Evolutionary conservation across 2,329 filamentous ascomycete species (phyloP), one percentile per base, ranked within the genome.

Genomic region (Paecilomyces dactylethromorphus): DNA sequence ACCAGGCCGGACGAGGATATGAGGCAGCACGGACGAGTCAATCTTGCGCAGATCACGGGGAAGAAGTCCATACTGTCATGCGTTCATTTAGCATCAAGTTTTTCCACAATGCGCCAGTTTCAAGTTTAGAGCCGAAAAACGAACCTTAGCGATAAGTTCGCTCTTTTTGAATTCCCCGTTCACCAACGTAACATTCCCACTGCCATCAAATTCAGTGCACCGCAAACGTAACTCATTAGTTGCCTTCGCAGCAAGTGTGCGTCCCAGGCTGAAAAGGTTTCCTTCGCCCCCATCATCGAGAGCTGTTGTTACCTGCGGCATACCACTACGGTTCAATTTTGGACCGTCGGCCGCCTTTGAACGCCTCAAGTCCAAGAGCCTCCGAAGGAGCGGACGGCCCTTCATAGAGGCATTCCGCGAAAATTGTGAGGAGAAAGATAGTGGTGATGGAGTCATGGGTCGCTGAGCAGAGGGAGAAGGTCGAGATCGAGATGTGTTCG

Each of bases 111-210:
- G 22, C 52, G 12, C 65, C 59, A 64, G 54, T 60, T 56, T 32
- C 13, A 54, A 33, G 11, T 10, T 18, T 18, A 18, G 39, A 18
- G n/a, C 15, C 18, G 32, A 33, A 45, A 39, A 45, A 69, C 74
- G 56, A 75, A 92, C 90, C 82, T 94, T 97, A 56, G 92, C 92
- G 74, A 97, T 97, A 53, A 99, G 81, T 78, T 99, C 94, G 68
- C 87, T 94, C 82, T 99, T 99, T 78, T 94, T 95, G 76, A 97
- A 97, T 74, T 97, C 94, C 60, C 92, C 91, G 71, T 95, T 95
- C 21, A 96, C 89, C 59, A 97, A 80, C 21, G 93, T 95, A 26
- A 97, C 92, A 67, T 95, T 89, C 49, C 94, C 94, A 69, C 90
- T 86, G 72, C 92, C 91, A 68, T 97, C 92, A 60, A 97, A 90